A percentile compares a stretch with the other conserved stretches of the same genome.
Evolutionary conservation across 2,329 filamentous ascomycete genomes (phyloP).

Genomic region (Geoglossum cookeanum): DNA sequence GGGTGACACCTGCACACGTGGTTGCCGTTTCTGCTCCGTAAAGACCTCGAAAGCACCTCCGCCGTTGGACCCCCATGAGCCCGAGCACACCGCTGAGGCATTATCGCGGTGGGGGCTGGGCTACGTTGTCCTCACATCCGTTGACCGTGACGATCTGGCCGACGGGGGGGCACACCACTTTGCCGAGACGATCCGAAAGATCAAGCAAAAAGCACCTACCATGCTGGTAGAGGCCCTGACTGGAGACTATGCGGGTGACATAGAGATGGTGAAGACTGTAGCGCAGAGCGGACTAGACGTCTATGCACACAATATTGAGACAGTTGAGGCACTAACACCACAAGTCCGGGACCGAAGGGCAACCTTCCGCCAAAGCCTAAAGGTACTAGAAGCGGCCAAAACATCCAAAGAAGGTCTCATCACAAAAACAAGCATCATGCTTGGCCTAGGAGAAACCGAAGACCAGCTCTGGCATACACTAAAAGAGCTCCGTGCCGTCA

Average conservation of each 20-base stretch:
- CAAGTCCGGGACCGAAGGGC: constrained; percentile 78
- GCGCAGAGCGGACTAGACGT: constrained; percentile 82
- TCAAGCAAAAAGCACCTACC: constrained; percentile 54
- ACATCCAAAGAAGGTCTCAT: constrained; percentile 57
- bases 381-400: constrained; percentile 68
- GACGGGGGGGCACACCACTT: constrained; percentile 84
- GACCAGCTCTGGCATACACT: constrained; percentile 66
- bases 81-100: constrained; percentile 90
- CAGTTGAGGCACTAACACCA: constrained; percentile 75
- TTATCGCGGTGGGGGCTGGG: constrained; percentile 82
- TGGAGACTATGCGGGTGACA: constrained; percentile 68
- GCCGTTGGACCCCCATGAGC: constrained; percentile 85
- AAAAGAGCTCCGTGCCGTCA: constrained; percentile 56
- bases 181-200: constrained; percentile 82
- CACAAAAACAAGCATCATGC: constrained; percentile 98
- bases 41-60: constrained; percentile 65
- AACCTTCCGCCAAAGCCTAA: constrained; percentile 69
- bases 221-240: constrained; percentile 71
- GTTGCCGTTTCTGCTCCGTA: constrained; percentile 91
- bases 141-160: constrained; percentile 79
- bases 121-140: constrained; percentile 84
- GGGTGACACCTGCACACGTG: constrained; percentile 94
- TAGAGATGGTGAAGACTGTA: constrained; percentile 73
- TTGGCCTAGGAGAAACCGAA: constrained; percentile 84
- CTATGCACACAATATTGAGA: constrained; percentile 95